Evolutionary conservation across 1,139 yeast species (phyloP).

Genomic region (Taphrina deformans): DNA sequence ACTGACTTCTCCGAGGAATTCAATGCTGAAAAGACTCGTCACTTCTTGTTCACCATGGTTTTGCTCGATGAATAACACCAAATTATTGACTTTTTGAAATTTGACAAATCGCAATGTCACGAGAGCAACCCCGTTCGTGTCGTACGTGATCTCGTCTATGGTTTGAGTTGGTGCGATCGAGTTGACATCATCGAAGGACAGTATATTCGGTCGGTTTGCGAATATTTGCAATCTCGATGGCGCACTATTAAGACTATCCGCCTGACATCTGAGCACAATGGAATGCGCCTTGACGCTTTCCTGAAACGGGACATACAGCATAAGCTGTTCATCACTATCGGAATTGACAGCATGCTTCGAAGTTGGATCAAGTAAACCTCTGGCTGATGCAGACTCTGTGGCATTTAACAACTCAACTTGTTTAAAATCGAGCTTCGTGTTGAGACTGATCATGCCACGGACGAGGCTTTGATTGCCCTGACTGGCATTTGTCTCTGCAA

Average conservation of each 20-base stretch:
- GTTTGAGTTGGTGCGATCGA: slow-evolving; percentile 32
- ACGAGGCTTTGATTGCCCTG: not conserved
- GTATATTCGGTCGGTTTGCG: slow-evolving; percentile 31
- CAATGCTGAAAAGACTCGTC: slow-evolving; percentile 30
- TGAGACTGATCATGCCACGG: slow-evolving; percentile 3
- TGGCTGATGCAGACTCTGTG: not conserved
- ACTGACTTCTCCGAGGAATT: slow-evolving; percentile 27
- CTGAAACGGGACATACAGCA: slow-evolving; percentile 36
- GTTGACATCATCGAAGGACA: slow-evolving; percentile 36
- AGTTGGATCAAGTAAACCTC: slow-evolving; percentile 18
- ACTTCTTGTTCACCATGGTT: slow-evolving; percentile 35
- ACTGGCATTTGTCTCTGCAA: not conserved
- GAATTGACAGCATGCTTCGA: slow-evolving; percentile 27
- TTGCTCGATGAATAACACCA: slow-evolving; percentile 36
- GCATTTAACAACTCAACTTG: slow-evolving; percentile 25
- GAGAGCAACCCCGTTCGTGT: slow-evolving; percentile 29
- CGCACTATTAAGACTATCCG: slow-evolving; percentile 22
- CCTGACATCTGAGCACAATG: slow-evolving; percentile 9
- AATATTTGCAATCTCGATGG: slow-evolving; percentile 33
- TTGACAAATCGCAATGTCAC: slow-evolving; percentile 37
- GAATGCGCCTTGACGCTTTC: slow-evolving; percentile 33
- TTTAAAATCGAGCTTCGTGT: slow-evolving; percentile 20
- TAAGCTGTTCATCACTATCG: slow-evolving; percentile 37
- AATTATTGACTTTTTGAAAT: slow-evolving; percentile 34
- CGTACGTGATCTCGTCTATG: slow-evolving; percentile 25